A percentile compares a stretch with the other conserved stretches of the same genome.
phyloP scores from a whole-genome alignment of 129 eudicot species.

The Heracleum sosnowskyi region DNA sequence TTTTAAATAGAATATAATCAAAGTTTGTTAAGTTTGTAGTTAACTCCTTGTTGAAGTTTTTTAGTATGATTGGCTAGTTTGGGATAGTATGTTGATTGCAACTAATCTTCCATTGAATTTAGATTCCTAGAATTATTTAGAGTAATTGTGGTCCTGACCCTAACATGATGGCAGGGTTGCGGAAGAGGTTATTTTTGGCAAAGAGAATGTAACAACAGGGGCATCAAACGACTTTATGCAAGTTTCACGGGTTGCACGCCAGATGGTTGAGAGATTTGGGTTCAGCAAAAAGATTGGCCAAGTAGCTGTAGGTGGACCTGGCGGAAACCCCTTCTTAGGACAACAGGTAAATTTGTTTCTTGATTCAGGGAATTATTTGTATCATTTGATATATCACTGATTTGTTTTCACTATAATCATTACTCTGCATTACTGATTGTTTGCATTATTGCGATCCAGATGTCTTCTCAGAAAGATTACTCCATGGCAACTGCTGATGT shows the following conservation, averaged over 20 bases:
- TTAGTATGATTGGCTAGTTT: neutral
- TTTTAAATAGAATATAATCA: neutral
- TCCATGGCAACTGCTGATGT: constrained; percentile 98
- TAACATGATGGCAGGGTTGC: constrained; percentile 51
- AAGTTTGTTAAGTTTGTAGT: neutral
- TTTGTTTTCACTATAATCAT: neutral
- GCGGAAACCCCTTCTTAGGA: constrained; percentile 93
- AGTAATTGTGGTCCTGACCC: neutral
- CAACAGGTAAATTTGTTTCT: constrained; percentile 45
- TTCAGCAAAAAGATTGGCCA: constrained; percentile 97
- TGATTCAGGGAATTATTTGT: neutral
- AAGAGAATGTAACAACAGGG: constrained; percentile 84
- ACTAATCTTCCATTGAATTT: neutral
- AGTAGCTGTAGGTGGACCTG: constrained; percentile 79
- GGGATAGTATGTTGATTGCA: neutral
- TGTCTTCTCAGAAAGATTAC: constrained; percentile 93
- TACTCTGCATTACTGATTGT: neutral
- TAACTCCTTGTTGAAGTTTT: neutral
- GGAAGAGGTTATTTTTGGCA: constrained; percentile 86
- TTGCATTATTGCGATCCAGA: constrained; percentile 37
- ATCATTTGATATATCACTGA: neutral
- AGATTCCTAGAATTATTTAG: neutral
- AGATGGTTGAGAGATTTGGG: constrained; percentile 98
- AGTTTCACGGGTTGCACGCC: constrained; percentile 94
- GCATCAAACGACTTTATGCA: constrained; percentile 98